Base-by-base conservation (phyloP, 2,329 filamentous ascomycete species). In the Pezicula radicicola region DNA sequence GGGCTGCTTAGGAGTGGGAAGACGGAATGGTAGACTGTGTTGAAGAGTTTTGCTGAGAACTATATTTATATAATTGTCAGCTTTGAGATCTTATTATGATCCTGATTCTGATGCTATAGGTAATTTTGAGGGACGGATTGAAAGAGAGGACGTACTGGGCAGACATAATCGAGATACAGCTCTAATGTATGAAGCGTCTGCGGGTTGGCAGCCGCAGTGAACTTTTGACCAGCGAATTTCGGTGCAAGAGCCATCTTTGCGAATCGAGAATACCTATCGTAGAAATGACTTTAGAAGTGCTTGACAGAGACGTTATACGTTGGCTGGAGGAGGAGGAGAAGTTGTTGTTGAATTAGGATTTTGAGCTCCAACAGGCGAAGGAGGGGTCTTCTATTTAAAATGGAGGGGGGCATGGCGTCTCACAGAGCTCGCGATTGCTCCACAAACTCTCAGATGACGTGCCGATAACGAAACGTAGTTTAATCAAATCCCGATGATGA, bases 121-220 rank as follows among this genome's bases (percentile, higher is more conserved):
- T 12, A 7, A 46, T 33, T 12, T 1, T 12, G 3, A 13, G 30
- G 7, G 9, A 12, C 9, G 30, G 12, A 33, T 33, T 33, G 30
- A 33, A 7, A 5, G 9, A 12, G 30, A 33, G 30, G 30, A 13
- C 68, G 52, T 62, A 78, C 73, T 39, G 91, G 91, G 70, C 92
- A 97, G 66, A 91, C 88, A 75, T 96, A 97, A 77, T 97, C 92
- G 60, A 96, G 84, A 71, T 89, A 86, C 48, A 87, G 56, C 67
- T 87, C 83, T 46, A 86, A 68, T 0, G 81, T 85, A 72, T 86
- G 82, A 15, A 76, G 68, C 6, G 78, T 71, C 37, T 74, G 70
- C 7, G 73, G 66, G 15, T 73, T 65, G 15, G 66, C 61, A n/a
- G 70, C 63, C 10, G 70, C 54, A 3, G 69, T 53, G 28, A 91